phyloP scores from a whole-genome alignment of 768 basidiomycete species.

The Tylopilus cervinicoccineus region DNA sequence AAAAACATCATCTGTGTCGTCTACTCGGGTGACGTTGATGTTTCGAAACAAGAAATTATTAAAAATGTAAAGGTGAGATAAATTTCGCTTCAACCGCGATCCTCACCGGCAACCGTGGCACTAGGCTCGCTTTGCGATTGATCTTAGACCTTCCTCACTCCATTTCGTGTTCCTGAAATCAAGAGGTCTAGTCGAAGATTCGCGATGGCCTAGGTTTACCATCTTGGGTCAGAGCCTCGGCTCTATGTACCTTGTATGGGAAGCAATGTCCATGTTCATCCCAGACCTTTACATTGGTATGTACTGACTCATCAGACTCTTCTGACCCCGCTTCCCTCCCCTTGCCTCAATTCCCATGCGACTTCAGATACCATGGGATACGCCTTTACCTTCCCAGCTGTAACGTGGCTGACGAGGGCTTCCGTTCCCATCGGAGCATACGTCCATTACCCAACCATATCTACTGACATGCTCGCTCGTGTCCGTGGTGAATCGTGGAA shows the following conservation, averaged over 20 bases:
- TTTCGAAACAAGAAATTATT: conserved; percentile 76
- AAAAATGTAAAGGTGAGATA: conserved; percentile 67
- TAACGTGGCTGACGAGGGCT: conserved; percentile 50
- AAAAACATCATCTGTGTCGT: conserved; percentile 68
- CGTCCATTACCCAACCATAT: conserved; percentile 95
- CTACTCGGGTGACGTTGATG: conserved; percentile 85
- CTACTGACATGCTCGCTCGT: conserved; percentile 87
- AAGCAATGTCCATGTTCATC: conserved; percentile 73
- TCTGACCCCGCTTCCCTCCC: neutral
- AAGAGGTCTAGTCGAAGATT: conserved; percentile 72
- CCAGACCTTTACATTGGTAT: conserved; percentile 91
- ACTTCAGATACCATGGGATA: conserved; percentile 93
- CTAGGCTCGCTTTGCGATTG: conserved; percentile 79
- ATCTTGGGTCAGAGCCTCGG: conserved; percentile 90
- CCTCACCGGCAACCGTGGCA: neutral
- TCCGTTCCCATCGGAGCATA: conserved; percentile 81
- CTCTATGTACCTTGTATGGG: conserved; percentile 77
- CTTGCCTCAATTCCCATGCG: conserved; percentile 6
- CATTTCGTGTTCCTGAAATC: conserved; percentile 80
- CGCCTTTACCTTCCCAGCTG: conserved; percentile 86
- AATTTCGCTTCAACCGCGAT: neutral
- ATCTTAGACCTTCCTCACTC: conserved; percentile 57
- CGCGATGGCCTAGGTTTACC: conserved; percentile 86
- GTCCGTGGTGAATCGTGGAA: conserved; percentile 41
- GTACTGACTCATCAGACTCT: conserved; percentile 13